Percentiles rank a stretch among this genome's conserved stretches.
phyloP scores from a whole-genome alignment of 2,329 filamentous ascomycete species.

The Aspergillus sp. region DNA sequence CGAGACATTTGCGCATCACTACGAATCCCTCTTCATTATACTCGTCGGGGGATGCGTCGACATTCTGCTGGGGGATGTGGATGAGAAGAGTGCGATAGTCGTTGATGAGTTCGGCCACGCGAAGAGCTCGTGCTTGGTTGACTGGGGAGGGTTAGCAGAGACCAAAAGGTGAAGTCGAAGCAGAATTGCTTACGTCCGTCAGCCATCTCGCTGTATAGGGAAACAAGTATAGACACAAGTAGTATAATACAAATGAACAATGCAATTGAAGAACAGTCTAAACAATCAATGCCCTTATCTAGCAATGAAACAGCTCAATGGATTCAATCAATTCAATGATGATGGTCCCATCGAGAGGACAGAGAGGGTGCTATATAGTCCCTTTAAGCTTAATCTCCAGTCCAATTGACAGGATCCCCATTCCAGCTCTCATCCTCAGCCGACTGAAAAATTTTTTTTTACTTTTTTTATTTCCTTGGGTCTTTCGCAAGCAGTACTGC shows the following conservation, averaged over 20 bases:
- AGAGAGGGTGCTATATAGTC: not conserved
- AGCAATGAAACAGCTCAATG: too few species aligned
- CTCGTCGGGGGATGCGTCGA: slow-evolving; percentile 49
- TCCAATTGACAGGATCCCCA: too few species aligned
- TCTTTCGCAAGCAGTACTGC: too few species aligned
- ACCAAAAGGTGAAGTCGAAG: not conserved
- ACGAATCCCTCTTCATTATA: slow-evolving; percentile 56
- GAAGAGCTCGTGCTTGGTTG: slow-evolving; percentile 60
- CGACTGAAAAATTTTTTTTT: too few species aligned
- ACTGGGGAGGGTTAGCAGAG: slow-evolving; percentile 40
- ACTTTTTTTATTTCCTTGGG: too few species aligned
- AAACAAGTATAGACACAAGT: slow-evolving; percentile 1
- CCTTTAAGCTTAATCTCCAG: slow-evolving; percentile 1
- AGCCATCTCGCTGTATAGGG: slow-evolving; percentile 39
- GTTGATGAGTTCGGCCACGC: slow-evolving; percentile 59
- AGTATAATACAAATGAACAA: slow-evolving; percentile 3
- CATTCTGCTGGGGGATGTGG: slow-evolving; percentile 53
- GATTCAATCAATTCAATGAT: too few species aligned
- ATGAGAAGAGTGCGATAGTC: slow-evolving; percentile 59
- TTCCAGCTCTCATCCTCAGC: too few species aligned
- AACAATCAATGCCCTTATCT: too few species aligned
- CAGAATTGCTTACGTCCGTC: slow-evolving; percentile 49
- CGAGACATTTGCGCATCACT: slow-evolving; percentile 52
- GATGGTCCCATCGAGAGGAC: too few species aligned
- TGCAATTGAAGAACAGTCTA: too few species aligned